A percentile compares a stretch with the other conserved stretches of the same genome.
These are phyloP conservation scores for Centaurea solstitialis DNA, from an alignment of 129 eudicot species.

Conservation along the genomic window DNA sequence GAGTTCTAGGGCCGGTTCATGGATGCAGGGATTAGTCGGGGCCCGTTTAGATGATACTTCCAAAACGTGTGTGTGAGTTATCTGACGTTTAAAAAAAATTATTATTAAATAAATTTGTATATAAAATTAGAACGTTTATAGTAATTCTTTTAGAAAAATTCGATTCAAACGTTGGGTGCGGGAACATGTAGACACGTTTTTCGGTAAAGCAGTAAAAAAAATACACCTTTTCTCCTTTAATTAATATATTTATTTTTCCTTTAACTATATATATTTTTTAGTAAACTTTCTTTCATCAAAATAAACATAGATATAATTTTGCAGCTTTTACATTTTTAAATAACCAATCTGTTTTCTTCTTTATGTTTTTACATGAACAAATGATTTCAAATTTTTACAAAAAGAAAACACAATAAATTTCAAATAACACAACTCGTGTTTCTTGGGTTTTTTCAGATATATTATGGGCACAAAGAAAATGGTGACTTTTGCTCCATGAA, in stretches of 20 bases:
- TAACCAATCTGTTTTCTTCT: not conserved
- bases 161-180: not conserved
- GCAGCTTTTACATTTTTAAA: not conserved
- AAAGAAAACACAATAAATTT: slow-evolving; percentile 1
- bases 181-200: not conserved
- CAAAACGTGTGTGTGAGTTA: too few species aligned
- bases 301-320: not conserved
- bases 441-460: slow-evolving; percentile 29
- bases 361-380: not conserved
- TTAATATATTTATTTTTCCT: not conserved
- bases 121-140: too few species aligned
- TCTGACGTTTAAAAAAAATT: too few species aligned
- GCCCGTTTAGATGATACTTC: too few species aligned
- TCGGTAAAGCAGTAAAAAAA: not conserved
- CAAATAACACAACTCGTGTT: slow-evolving; percentile 19
- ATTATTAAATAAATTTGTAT: too few species aligned
- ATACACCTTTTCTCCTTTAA: not conserved
- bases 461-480: slow-evolving; percentile 21
- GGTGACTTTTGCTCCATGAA: slow-evolving; percentile 25
- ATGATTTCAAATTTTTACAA: not conserved
- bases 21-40: too few species aligned
- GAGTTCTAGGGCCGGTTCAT: too few species aligned
- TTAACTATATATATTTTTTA: not conserved
- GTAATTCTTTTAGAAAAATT: not conserved
- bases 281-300: not conserved